A percentile compares a stretch with the other conserved stretches of the same genome.
These are phyloP conservation scores for Alternaria burnsii DNA, from an alignment of 2,329 filamentous ascomycete genomes.

Conservation along the genomic window DNA sequence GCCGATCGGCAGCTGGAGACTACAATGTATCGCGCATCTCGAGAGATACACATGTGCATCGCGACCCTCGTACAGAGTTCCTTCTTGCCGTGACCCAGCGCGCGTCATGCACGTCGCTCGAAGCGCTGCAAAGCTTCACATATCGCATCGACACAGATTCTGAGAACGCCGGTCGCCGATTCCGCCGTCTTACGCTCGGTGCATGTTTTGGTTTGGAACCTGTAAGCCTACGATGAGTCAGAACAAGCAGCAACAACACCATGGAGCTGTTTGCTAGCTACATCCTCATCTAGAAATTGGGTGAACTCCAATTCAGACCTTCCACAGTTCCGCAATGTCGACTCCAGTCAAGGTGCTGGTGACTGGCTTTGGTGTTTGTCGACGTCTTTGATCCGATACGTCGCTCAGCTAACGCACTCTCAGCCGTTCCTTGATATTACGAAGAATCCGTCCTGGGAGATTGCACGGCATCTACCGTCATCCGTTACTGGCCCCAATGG, in stretches of 20 bases:
- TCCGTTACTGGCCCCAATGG: conserved; percentile 15
- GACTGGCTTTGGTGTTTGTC: conserved; percentile 55
- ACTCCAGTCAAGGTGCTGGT: conserved; percentile 53
- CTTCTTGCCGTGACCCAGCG: background rate
- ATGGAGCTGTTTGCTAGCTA: background rate
- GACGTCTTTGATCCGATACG: background rate
- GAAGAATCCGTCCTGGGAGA: conserved; percentile 83
- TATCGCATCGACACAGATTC: background rate
- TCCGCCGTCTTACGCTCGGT: background rate
- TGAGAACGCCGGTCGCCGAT: background rate
- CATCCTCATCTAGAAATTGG: background rate
- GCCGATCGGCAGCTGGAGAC: background rate
- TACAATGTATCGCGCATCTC: background rate
- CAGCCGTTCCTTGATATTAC: conserved; percentile 80
- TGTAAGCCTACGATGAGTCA: conserved; percentile 1
- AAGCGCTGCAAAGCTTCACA: background rate
- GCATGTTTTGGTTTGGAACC: background rate
- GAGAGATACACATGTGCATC: background rate
- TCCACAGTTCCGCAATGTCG: background rate
- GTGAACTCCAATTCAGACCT: background rate
- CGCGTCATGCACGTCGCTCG: background rate
- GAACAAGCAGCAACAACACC: background rate
- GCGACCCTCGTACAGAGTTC: background rate
- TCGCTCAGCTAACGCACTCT: conserved; percentile 10
- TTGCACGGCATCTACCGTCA: conserved; percentile 68